Evolutionary conservation across 2,329 filamentous ascomycete species (phyloP), one percentile per base, ranked within the genome.

Genomic region (Colletotrichum godetiae): DNA sequence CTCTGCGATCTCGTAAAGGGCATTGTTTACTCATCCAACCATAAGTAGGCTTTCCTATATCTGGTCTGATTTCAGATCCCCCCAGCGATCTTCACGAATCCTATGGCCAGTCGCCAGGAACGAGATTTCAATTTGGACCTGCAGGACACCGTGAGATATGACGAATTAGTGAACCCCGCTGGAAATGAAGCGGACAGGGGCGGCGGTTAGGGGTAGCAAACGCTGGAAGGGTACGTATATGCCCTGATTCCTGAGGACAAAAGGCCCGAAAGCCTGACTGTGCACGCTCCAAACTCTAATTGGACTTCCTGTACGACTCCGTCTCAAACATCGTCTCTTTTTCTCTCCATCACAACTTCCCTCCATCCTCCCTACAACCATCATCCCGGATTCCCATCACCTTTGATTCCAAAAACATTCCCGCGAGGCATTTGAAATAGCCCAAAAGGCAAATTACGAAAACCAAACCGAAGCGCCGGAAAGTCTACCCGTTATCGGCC

Each of bases 271-370:
- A 61, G 24, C 5, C n/a, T 49, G 42, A 19, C 42, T 22, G 67
- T 53, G 67, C 67, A 70, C 67, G 67, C 67, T 42, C 55, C 67
- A 65, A 70, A 70, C 67, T 70, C 61, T 70, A 70, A 70, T 65
- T 53, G 61, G 67, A 70, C 67, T 31, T 31, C 67, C 22, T 49
- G 42, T 49, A 12, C 60, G 37, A 70, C 67, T 52, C 35, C 15
- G 13, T 55, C n/a, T 19, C 33, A 3, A 13, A 22, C 55, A 29
- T 62, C 64, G 19, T 69, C 19, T 33, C n/a, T 49, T 31, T 15
- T 10, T 11, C 27, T 64, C 13, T 33, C 22, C 27, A 8, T 35
- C 37, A 13, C 27, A 27, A 22, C 49, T 35, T 27, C 19, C 29
- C 3, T 64, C 31, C 29, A 56, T 56, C 53, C 19, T 22, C 10